Percentiles rank a stretch among this genome's conserved stretches.
phyloP scores from a whole-genome alignment of 768 basidiomycete genomes.

The Candolleomyces aberdarensis region DNA sequence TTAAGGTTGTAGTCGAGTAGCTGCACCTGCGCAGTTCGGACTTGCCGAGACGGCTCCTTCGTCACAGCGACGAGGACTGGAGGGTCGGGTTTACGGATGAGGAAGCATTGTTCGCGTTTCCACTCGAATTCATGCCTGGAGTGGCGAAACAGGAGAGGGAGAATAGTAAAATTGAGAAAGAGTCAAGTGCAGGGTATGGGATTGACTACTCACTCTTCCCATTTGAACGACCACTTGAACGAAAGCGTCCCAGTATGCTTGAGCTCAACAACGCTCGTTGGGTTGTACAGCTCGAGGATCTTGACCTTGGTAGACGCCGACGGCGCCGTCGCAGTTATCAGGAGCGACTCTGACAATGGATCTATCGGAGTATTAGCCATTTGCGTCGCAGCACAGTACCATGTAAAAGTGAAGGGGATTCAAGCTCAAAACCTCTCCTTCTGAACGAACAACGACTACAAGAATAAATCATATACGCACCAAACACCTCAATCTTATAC shows the following conservation, averaged over 20 bases:
- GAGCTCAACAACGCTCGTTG: slow-evolving; percentile 64
- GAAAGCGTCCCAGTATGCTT: slow-evolving; percentile 70
- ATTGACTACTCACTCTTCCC: slow-evolving; percentile 66
- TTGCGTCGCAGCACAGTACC: no score
- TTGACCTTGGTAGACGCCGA: slow-evolving; percentile 67
- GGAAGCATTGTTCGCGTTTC: slow-evolving; percentile 80
- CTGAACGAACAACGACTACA: no score
- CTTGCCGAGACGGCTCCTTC: slow-evolving; percentile 65
- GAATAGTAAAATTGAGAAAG: background rate
- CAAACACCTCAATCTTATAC: slow-evolving; percentile 68
- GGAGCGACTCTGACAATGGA: slow-evolving; percentile 67
- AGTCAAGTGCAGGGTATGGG: background rate
- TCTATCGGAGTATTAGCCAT: slow-evolving; percentile 37
- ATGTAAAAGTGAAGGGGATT: no score
- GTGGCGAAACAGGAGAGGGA: background rate
- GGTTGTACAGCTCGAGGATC: slow-evolving; percentile 73
- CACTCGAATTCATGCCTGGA: slow-evolving; percentile 80
- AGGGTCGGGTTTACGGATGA: slow-evolving; percentile 83
- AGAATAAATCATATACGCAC: slow-evolving; percentile 32
- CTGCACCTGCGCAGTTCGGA: slow-evolving; percentile 66
- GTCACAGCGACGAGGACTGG: slow-evolving; percentile 82
- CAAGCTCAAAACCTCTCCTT: no score
- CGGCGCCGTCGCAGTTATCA: slow-evolving; percentile 65
- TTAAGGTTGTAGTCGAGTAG: slow-evolving; percentile 85
- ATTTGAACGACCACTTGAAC: slow-evolving; percentile 77